Conservation (phyloP, 179 eudicot species). For the Dionaea muscipula region DNA sequence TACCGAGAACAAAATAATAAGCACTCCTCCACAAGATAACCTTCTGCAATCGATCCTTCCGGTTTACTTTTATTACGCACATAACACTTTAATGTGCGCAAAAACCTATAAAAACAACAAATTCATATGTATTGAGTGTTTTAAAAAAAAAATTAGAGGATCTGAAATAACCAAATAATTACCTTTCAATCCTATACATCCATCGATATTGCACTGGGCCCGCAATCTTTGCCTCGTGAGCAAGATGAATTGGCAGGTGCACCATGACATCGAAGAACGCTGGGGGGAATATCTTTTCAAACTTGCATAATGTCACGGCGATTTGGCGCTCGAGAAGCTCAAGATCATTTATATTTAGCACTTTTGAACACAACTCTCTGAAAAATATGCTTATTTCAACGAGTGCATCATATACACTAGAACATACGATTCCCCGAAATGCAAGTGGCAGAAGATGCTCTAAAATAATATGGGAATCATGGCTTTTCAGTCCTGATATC, state of each 20-base stretch:
- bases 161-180: neutral
- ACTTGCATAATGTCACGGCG: conserved; percentile 8
- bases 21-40: neutral
- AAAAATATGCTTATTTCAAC: conserved; percentile 6
- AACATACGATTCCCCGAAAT: neutral
- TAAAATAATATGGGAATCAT: conserved; percentile 21
- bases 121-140: too few relatives aligned
- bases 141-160: too few relatives aligned
- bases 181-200: conserved; percentile 18
- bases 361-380: conserved; percentile 7
- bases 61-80: neutral
- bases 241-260: conserved; percentile 17
- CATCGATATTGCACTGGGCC: conserved; percentile 14
- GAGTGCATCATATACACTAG: conserved; percentile 1
- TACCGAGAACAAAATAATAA: neutral
- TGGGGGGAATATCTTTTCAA: conserved; percentile 17
- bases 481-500: conserved; percentile 8
- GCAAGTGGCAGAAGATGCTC: conserved; percentile 17
- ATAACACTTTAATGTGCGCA: neutral
- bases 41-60: conserved; percentile 2
- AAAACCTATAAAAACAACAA: too few relatives aligned
- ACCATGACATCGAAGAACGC: conserved; percentile 19
- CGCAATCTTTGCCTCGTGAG: conserved; percentile 12
- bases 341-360: neutral
- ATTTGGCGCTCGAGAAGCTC: conserved; percentile 9